phyloP scores from a whole-genome alignment of 2,329 filamentous ascomycete species.

The Seiridium unicorne region DNA sequence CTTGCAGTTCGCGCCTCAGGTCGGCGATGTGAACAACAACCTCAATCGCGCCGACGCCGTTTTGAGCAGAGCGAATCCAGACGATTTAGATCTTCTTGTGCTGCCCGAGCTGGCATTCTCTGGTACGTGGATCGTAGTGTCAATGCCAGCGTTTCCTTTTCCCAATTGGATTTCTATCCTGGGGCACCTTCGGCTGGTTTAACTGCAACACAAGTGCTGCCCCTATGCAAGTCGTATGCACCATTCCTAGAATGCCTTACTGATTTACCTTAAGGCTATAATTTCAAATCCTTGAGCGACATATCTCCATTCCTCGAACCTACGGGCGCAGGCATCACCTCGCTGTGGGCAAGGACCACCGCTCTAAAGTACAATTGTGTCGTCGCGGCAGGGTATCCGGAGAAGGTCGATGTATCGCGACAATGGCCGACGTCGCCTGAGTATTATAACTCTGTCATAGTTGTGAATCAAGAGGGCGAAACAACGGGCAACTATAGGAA shows the following conservation, averaged over 20 bases:
- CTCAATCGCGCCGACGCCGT: conserved; percentile 66
- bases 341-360: too few species aligned
- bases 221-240: not conserved
- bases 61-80: conserved; percentile 48
- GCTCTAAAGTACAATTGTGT: too few species aligned
- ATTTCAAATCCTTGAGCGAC: too few species aligned
- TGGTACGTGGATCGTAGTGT: too few species aligned
- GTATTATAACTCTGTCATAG: conserved; percentile 45
- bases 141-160: too few species aligned
- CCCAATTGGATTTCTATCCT: too few species aligned
- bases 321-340: too few species aligned
- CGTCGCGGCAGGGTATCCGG: too few species aligned
- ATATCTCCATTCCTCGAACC: too few species aligned
- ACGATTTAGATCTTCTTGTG: conserved; percentile 67
- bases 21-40: conserved; percentile 71
- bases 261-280: too few species aligned
- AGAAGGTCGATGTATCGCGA: conserved; percentile 46
- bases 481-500: conserved; percentile 62
- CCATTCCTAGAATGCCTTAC: not conserved
- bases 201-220: too few species aligned
- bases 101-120: conserved; percentile 76
- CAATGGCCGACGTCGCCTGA: conserved; percentile 47
- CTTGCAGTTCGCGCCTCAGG: conserved; percentile 69
- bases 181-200: too few species aligned
- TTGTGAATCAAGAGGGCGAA: conserved; percentile 59